Evolutionary conservation across 352 stramenopile species (phyloP).

Genomic region (Phytophthora pini): DNA sequence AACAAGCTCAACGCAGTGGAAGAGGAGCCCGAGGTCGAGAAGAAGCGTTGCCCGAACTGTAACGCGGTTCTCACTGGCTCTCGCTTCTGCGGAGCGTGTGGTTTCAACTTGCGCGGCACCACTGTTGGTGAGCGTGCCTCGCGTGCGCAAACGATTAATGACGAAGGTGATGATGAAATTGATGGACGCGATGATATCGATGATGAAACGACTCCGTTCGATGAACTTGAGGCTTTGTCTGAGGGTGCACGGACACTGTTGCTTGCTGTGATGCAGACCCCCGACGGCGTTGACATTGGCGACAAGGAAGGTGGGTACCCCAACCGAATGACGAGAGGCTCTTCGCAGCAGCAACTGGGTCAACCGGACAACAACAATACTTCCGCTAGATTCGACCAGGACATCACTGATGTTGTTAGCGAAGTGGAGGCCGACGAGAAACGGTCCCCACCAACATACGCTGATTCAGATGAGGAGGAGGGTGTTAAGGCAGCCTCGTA

Average conservation of each 20-base stretch:
- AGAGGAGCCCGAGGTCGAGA: constrained; percentile 77
- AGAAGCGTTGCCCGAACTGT: constrained; percentile 89
- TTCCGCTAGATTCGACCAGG: constrained; percentile 48
- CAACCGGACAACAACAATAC: constrained; percentile 29
- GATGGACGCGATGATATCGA: constrained; percentile 76
- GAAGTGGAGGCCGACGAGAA: constrained; percentile 35
- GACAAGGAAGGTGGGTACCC: constrained; percentile 61
- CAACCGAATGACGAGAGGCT: constrained; percentile 39
- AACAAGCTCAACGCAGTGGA: constrained; percentile 75
- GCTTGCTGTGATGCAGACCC: constrained; percentile 89
- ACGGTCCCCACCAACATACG: constrained; percentile 9
- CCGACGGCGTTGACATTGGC: constrained; percentile 79
- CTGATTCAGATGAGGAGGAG: constrained; percentile 33
- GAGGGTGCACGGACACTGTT: constrained; percentile 85
- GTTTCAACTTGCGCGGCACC: constrained; percentile 86
- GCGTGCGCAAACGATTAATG: constrained; percentile 31
- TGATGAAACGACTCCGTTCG: constrained; percentile 84
- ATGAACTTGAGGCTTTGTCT: constrained; percentile 88
- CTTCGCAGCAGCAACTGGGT: constrained; percentile 34
- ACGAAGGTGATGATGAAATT: constrained; percentile 40
- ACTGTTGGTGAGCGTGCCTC: constrained; percentile 59
- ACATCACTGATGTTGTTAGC: constrained; percentile 34
- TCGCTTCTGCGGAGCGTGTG: constrained; percentile 88
- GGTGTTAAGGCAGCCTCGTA: constrained; percentile 26
- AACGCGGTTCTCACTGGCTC: constrained; percentile 85